Percentiles rank a stretch among this genome's conserved stretches.
Conservation (phyloP, 2,329 filamentous ascomycete species). For the Dactylellina haptotyla region DNA sequence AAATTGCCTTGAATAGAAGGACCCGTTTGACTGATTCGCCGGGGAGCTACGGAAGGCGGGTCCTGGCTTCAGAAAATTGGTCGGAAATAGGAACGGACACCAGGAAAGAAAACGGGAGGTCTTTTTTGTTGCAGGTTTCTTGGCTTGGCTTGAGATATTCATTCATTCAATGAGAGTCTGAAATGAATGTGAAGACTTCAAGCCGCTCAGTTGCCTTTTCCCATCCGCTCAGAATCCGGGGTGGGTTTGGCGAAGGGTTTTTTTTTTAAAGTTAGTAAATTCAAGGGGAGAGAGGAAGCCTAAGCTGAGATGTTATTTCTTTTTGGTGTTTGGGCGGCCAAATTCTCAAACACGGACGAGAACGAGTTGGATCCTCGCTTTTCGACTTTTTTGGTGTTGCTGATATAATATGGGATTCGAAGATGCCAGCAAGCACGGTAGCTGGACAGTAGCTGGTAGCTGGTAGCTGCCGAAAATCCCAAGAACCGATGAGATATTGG, state of each 20-base stretch:
- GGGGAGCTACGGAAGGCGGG: constrained; percentile 53
- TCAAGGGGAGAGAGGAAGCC: constrained; percentile 7
- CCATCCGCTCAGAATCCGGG: background rate
- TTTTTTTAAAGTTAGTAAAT: background rate
- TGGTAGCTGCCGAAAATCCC: no score
- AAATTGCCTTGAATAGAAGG: constrained; percentile 49
- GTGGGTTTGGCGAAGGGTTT: background rate
- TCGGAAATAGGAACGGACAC: no score
- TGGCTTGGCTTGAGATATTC: background rate
- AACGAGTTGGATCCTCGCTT: constrained; percentile 18
- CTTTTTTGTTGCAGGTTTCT: background rate
- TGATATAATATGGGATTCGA: background rate
- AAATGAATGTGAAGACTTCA: background rate
- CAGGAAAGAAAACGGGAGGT: background rate
- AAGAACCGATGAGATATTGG: no score
- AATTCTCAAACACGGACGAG: constrained; percentile 5
- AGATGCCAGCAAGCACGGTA: background rate
- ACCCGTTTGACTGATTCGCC: constrained; percentile 39
- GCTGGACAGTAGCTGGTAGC: no score
- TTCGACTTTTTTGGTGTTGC: background rate
- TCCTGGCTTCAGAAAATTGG: constrained; percentile 19
- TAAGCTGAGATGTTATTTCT: background rate
- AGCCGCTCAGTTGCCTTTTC: background rate
- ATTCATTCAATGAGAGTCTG: background rate
- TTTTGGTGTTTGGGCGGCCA: constrained; percentile 42